Percentiles rank a stretch among this genome's conserved stretches.
Evolutionary conservation across 495 filamentous ascomycete species (phyloP).

Genomic region (Pseudevernia furfuracea): DNA sequence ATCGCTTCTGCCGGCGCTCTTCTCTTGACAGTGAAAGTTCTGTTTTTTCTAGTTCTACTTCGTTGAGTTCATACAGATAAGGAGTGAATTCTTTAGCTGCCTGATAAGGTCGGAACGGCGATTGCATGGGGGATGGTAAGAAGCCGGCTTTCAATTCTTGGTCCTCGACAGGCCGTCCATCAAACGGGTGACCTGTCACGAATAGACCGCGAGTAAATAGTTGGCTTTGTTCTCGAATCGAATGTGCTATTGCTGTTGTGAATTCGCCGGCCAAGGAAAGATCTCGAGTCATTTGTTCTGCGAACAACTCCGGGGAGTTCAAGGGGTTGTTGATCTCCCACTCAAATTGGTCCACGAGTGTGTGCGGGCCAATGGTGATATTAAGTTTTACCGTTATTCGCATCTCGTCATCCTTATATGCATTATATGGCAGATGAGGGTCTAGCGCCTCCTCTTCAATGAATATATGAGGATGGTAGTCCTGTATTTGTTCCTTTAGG

Average conservation of each 20-base stretch:
- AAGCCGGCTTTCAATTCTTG: conserved; percentile 78
- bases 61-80: conserved; percentile 86
- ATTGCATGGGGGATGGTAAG: conserved; percentile 73
- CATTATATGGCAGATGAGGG: conserved; percentile 79
- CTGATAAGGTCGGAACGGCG: conserved; percentile 79
- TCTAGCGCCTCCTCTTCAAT: conserved; percentile 88
- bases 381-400: conserved; percentile 90
- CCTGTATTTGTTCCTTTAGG: conserved; percentile 81
- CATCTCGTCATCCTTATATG: conserved; percentile 99
- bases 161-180: conserved; percentile 88
- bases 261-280: conserved; percentile 94
- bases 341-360: conserved; percentile 93
- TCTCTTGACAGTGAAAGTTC: conserved; percentile 90
- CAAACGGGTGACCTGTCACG: conserved; percentile 86
- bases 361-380: conserved; percentile 94
- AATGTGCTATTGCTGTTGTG: conserved; percentile 93
- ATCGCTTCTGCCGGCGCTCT: conserved; percentile 87
- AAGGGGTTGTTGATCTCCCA: conserved; percentile 96
- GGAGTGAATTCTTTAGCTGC: conserved; percentile 88
- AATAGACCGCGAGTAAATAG: conserved; percentile 91
- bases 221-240: conserved; percentile 90
- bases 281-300: conserved; percentile 76
- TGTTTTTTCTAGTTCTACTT: conserved; percentile 80
- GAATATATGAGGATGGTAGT: conserved; percentile 85
- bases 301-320: conserved; percentile 93